A percentile compares a stretch with the other conserved stretches of the same genome.
Evolutionary conservation across 495 filamentous ascomycete genomes (phyloP).

Genomic region (Podospora pseudopauciseta): DNA sequence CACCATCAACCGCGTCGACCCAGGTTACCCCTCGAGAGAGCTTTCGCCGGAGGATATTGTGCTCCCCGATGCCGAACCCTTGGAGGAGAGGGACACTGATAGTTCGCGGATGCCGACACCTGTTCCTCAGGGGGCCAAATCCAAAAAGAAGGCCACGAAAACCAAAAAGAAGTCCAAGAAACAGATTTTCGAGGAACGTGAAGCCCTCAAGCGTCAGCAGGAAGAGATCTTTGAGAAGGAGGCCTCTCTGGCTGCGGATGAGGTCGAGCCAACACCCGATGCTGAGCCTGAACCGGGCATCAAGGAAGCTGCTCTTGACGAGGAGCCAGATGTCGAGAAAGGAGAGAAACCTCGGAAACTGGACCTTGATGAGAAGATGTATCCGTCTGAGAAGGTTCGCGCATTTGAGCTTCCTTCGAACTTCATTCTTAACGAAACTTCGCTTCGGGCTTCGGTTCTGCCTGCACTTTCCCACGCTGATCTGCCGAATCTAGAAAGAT

Average conservation of each 20-base stretch:
- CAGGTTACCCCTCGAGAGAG: slow-evolving; percentile 40
- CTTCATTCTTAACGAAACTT: slow-evolving; percentile 37
- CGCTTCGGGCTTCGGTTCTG: slow-evolving; percentile 16
- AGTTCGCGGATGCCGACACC: slow-evolving; percentile 42
- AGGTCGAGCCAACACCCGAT: slow-evolving; percentile 21
- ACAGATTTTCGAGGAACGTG: slow-evolving; percentile 64
- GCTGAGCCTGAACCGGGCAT: slow-evolving; percentile 7
- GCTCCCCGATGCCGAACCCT: slow-evolving; percentile 36
- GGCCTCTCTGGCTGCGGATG: slow-evolving; percentile 30
- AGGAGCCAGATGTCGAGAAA: slow-evolving; percentile 22
- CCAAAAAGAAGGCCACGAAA: slow-evolving; percentile 48
- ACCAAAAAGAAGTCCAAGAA: slow-evolving; percentile 69
- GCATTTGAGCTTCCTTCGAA: slow-evolving; percentile 30
- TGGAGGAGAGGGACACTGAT: slow-evolving; percentile 38
- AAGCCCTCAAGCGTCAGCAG: slow-evolving; percentile 54
- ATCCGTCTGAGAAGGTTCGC: slow-evolving; percentile 25
- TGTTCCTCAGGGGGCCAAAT: slow-evolving; percentile 31
- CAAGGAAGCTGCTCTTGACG: slow-evolving; percentile 15
- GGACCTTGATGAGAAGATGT: slow-evolving; percentile 40
- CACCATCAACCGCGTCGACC: slow-evolving; percentile 50
- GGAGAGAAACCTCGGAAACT: slow-evolving; percentile 13
- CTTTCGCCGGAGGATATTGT: slow-evolving; percentile 37
- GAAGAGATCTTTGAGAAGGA: slow-evolving; percentile 41
- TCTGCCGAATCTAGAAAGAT: slow-evolving; percentile 70
- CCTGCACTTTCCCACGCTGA: slow-evolving; percentile 65